Base-by-base conservation (phyloP, 805 yeast species). In the Wickerhamiella lipophila region DNA sequence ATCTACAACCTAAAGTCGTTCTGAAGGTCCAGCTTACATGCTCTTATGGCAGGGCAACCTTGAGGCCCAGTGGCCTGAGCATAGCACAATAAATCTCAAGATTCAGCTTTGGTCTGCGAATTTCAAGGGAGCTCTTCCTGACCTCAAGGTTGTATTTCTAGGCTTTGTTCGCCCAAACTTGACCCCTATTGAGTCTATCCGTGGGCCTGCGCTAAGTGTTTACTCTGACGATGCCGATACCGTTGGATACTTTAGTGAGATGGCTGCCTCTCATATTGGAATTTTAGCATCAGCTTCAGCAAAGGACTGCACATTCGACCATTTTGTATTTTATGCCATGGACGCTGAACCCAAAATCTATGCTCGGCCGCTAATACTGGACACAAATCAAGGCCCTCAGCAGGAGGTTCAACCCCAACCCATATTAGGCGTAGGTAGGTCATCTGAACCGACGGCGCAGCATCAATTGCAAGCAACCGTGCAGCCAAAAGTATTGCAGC, bases 401-500 rank as follows among this genome's bases (percentile, higher is more conserved):
- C 32, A 11, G n/a, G n/a, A 11, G 23, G 39, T 4, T 19, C 11
- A 19, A 13, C 23, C 23, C 39, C 39, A 15, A 35, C 8, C 21
- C 38, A 4, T 29, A 29, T 29, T 13, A 5, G 21, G 9, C 18
- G 9, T 3, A 15, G n/a, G n/a, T 30, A 22, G 18, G 15, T 7
- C 21, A 22, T n/a, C 49, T 15, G 26, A 25, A 16, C 15, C 11
- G 18, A 3, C 15, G 3, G 22, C 18, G 21, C 21, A 13, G 30
- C 25, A 40, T 11, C 35, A 16, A 8, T 12, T 36, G 21, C 18
- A 23, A 25, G 18, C 2, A 22, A 22, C n/a, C 22, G 23, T 15
- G 11, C 42, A 19, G 35, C 42, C 34, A 8, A 45, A 40, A 40
- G 11, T 27, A 29, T 18, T 64, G 9, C 62, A 61, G 46, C 63